Base-by-base conservation (phyloP, 1,284 basidiomycete species). In the Kwoniella shivajii region DNA sequence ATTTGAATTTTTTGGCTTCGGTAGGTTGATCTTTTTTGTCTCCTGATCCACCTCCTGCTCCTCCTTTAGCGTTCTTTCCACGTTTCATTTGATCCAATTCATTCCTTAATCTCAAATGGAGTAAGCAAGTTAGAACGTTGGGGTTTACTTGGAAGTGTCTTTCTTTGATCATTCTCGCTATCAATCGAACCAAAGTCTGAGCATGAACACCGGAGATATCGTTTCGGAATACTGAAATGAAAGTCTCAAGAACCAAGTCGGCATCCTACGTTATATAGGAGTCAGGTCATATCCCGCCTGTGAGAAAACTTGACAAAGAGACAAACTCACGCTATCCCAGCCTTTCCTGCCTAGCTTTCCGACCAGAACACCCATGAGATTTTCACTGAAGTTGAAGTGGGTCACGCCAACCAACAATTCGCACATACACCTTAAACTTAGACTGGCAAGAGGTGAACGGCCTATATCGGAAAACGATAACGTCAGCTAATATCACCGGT, bases 161-260 rank as follows among this genome's bases (percentile, higher is more conserved):
- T 75, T 98, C 95, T 76, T 96, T 97, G 76, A 97, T 86, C 89
- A 98, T 98, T 54, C 94, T 86, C 64, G 96, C 94, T 59, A 99
- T 80, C 37, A 98, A 81, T 45, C 92, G 88, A 31, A 99, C 92
- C 55, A 90, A 81, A 73, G 97, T 92, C 48, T 98, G 83, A 11
- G 92, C 94, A 37, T 90, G 81, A 18, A 83, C 80, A 29, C 93
- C 92, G 6, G 86, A 86, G 18, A 83, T 77, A 79, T 99, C 96
- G 52, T 84, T 81, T 39, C 85, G 83, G 76, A 99, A 90, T 30
- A 98, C 86, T 54, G 82, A 80, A 67, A 89, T 86, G 67, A 99
- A 77, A 3, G 92, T 85, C 62, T 86, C 82, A 24, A 90, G 84
- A 73, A 95, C 96, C 42, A 88, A 80, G 66, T 92, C 86, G 45